A percentile compares a stretch with the other conserved stretches of the same genome.
phyloP scores from a whole-genome alignment of 805 yeast species.

The Candida takata region DNA sequence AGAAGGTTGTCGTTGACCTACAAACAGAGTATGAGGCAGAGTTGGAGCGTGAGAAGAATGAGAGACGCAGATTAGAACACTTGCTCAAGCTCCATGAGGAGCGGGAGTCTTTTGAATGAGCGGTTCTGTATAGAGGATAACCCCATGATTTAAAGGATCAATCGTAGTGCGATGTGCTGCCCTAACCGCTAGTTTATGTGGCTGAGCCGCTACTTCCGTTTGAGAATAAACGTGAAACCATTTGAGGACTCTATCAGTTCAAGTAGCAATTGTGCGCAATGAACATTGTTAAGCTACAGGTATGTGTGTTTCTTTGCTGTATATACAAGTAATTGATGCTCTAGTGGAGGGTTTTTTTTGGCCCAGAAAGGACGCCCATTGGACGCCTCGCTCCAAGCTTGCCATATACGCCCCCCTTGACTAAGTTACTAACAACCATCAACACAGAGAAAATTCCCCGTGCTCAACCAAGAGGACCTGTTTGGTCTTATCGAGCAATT shows the following conservation, averaged over 20 bases:
- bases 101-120: constrained; percentile 3
- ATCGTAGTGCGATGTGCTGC: too few species aligned
- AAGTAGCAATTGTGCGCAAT: constrained; percentile 24
- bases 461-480: constrained; percentile 77
- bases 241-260: too few species aligned
- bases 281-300: constrained; percentile 62
- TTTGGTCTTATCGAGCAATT: constrained; percentile 83
- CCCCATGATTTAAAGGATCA: too few species aligned
- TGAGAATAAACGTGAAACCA: too few species aligned
- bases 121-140: too few species aligned
- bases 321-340: not conserved
- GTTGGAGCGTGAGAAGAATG: constrained; percentile 47
- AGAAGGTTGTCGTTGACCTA: constrained; percentile 52
- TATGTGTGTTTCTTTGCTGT: constrained; percentile 24
- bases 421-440: constrained; percentile 7
- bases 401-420: too few species aligned
- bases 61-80: constrained; percentile 38
- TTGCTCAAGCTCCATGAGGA: constrained; percentile 29
- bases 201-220: too few species aligned
- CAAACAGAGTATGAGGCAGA: constrained; percentile 57
- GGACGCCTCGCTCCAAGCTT: too few species aligned
- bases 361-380: too few species aligned
- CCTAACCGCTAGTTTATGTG: too few species aligned
- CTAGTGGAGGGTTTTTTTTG: not conserved
- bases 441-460: constrained; percentile 74